Evolutionary conservation across 2,329 filamentous ascomycete species (phyloP).

Genomic region (Neofusicoccum laricinum): DNA sequence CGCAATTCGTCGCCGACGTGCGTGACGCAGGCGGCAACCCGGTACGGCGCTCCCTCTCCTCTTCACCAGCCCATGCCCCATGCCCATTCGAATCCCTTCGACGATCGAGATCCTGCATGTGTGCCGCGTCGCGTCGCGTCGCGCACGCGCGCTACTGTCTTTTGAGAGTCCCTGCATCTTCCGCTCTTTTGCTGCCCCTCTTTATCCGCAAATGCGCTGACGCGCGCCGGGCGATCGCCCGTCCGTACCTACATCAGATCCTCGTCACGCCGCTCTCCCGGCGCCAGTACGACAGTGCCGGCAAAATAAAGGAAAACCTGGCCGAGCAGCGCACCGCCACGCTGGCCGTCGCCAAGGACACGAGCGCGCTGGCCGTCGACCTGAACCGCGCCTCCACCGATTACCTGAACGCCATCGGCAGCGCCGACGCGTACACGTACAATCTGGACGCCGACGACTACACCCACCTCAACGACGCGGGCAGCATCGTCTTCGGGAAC

Average conservation of each 20-base stretch:
- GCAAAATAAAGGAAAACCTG: neutral
- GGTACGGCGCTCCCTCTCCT: constrained; percentile 2
- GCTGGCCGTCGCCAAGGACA: neutral
- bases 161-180: neutral
- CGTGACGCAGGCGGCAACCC: constrained; percentile 32
- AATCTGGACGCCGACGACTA: constrained; percentile 4
- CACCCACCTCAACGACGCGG: constrained; percentile 11
- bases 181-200: neutral
- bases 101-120: neutral
- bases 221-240: neutral
- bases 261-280: constrained; percentile 14
- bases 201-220: neutral
- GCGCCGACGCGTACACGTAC: neutral
- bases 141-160: neutral
- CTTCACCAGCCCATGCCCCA: neutral
- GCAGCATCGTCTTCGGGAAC: constrained; percentile 11
- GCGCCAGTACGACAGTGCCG: neutral
- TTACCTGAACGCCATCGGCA: constrained; percentile 15
- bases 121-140: too few relatives aligned
- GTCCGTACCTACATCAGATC: neutral
- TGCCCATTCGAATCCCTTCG: neutral
- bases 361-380: neutral
- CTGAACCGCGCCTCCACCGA: constrained; percentile 6
- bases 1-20: constrained; percentile 38
- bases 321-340: constrained; percentile 11